Conservation (phyloP, 495 filamentous ascomycete species). For the Chlorociboria aeruginascens region DNA sequence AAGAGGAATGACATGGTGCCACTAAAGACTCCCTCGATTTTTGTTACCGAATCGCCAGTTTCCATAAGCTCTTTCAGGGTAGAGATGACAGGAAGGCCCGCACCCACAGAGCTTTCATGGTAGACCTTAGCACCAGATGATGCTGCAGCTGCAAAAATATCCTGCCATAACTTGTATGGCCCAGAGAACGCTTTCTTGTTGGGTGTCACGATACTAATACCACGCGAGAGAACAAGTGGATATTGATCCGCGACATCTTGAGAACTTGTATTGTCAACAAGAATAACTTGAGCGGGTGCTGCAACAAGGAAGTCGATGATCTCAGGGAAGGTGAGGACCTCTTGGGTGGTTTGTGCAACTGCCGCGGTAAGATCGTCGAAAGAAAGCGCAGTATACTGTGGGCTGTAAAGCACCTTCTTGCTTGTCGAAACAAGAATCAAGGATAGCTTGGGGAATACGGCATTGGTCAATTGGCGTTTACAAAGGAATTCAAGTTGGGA, state of each 20-base stretch:
- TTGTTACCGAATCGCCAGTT: conserved; percentile 76
- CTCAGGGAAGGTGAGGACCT: conserved; percentile 48
- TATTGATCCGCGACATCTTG: conserved; percentile 68
- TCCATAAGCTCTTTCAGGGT: conserved; percentile 81
- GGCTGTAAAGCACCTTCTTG: conserved; percentile 59
- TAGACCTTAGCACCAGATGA: conserved; percentile 62
- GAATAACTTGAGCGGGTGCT: conserved; percentile 58
- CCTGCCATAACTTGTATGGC: conserved; percentile 61
- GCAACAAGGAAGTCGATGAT: conserved; percentile 58
- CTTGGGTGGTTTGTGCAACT: conserved; percentile 42
- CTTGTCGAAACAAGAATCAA: conserved; percentile 74
- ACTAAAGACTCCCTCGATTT: conserved; percentile 92
- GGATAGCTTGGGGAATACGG: conserved; percentile 44
- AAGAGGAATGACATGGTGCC: conserved; percentile 95
- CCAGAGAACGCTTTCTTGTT: conserved; percentile 96
- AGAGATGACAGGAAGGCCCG: conserved; percentile 82
- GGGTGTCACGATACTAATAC: conserved; percentile 84
- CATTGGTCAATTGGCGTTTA: conserved; percentile 38
- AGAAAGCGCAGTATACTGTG: conserved; percentile 45
- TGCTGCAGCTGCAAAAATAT: conserved; percentile 58
- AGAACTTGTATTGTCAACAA: conserved; percentile 92
- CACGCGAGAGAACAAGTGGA: conserved; percentile 60
- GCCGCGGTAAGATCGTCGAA: conserved; percentile 40
- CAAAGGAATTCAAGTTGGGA: conserved; percentile 53
- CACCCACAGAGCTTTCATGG: conserved; percentile 89